Evolutionary conservation across 805 yeast genomes (phyloP), one percentile per base, ranked within the genome.

Genomic region (Zygosaccharomyces lentus): DNA sequence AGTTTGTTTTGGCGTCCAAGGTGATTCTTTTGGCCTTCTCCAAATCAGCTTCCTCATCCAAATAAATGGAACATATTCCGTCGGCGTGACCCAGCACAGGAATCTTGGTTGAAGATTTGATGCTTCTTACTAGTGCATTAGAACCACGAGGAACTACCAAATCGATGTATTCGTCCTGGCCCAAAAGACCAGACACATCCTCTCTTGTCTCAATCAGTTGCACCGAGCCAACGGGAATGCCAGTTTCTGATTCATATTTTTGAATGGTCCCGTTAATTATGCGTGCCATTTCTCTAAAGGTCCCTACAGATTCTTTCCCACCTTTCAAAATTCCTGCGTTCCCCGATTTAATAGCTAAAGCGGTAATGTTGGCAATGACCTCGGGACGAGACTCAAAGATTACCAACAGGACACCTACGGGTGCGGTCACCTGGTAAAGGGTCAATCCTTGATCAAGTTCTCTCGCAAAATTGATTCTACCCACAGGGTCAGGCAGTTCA

Each of bases 1-100:
- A 93, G 66, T 89, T 90, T 0, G 96, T 88, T 68, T 93, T 93
- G 4, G 96, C 77, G 66, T 93, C 99, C 23, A 87, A 77, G 4
- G 81, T 73, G 25, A 93, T 79, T 46, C 79, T 78, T 27, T 76
- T 72, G 0, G 97, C 95, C 78, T 87, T 89, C 10, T 66, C 77
- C 9, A 86, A 51, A 58, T 89, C 91, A 5, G 93, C 93, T 41
- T 77, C 80, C 46, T 76, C 77, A 64, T 90, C 95, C 21, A 91
- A 73, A 58, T 80, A 93, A 6, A 91, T 78, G 1, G 97, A 82
- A 68, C 99, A 93, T 50, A 91, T 84, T 38, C 99, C 99, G 67
- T 93, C 98, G 7, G 99, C 99, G 65, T 93, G 99, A 46, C 99
- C 99, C 62, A 93, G 70, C 6, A 93, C 99, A 4, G 99, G 98